Conservation (phyloP, 257 asterid species). For the Solanum habrochaites region DNA sequence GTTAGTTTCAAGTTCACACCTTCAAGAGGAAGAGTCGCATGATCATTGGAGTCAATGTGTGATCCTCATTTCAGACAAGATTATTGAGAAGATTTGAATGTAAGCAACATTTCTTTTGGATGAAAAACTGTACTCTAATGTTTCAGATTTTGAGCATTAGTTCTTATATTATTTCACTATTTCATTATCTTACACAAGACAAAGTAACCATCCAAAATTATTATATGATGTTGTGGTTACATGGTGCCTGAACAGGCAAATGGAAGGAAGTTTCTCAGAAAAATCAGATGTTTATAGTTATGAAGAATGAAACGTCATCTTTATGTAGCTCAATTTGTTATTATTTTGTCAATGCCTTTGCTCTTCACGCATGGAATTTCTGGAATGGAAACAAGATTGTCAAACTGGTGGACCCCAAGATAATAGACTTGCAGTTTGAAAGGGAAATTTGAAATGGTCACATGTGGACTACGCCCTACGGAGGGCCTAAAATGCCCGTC, state of each 20-base stretch:
- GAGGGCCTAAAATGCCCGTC: too few relatives aligned
- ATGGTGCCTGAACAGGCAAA: constrained; percentile 57
- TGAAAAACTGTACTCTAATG: constrained; percentile 39
- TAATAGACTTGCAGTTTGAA: not conserved
- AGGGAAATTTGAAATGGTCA: constrained; percentile 32
- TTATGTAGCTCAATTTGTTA: not conserved
- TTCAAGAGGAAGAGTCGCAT: not conserved
- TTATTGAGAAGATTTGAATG: constrained; percentile 41
- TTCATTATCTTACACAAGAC: not conserved
- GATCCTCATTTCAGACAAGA: constrained; percentile 33
- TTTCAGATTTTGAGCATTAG: constrained; percentile 55
- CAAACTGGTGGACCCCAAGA: not conserved
- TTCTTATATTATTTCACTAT: not conserved
- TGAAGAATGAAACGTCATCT: constrained; percentile 8
- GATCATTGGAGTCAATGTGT: constrained; percentile 34
- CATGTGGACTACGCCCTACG: not conserved
- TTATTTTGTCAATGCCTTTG: not conserved
- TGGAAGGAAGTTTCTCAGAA: constrained; percentile 38
- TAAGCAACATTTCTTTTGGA: constrained; percentile 41
- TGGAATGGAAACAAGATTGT: not conserved
- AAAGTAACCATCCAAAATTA: not conserved
- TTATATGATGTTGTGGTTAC: constrained; percentile 28
- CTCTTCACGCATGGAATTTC: not conserved
- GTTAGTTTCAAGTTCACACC: not conserved
- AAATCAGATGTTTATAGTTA: constrained; percentile 33